Base-by-base conservation (phyloP, 2,329 filamentous ascomycete species). In the Graphiopsis chlorocephala region DNA sequence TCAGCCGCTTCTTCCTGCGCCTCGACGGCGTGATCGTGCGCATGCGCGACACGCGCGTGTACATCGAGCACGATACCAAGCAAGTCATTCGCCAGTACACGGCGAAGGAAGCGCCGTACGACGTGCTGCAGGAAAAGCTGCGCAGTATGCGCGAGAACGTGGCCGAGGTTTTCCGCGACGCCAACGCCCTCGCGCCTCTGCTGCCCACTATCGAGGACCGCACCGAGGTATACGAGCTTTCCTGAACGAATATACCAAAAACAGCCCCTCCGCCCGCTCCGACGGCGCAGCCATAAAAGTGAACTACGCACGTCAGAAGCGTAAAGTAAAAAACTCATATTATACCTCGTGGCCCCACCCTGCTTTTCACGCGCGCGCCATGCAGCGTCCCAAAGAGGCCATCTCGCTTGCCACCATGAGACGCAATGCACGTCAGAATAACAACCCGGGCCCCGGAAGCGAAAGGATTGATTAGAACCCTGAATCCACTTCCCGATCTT, bases 81-180 rank as follows among this genome's bases (percentile, higher is more conserved):
- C 86, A 91, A 73, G 89, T 98, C 31, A 89, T 96, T 31, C 84
- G 94, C 68, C 94, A 99, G 79, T 97, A 97, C 74, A 91, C 91
- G 23, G 89, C 90, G n/a, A 89, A 90, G 75, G 94, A 99, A 80
- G 90, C 90, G 60, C 84, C 81, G 61, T 97, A 96, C 76, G 89
- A 89, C 29, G 86, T 87, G 35, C 87, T 97, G 12, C 89, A 89
- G 75, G 82, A 83, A 48, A 81, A 74, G 69, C 61, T 82, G 38
- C 79, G 78, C 59, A 84, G 87, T 31, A 81, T 80, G 62, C 86
- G 89, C 3, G 90, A 94, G 72, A 92, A 93, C 73, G 84, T 93
- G 25, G 89, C 91, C 1, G 85, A 90, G 47, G 85, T 90, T 26
- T 82, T 97, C 79, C 84, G 93, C 71, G 92, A 97, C 77, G 85